Percentiles rank a stretch among this genome's conserved stretches.
phyloP scores from a whole-genome alignment of 805 yeast species.

The Cyberlindnera mycetangii region DNA sequence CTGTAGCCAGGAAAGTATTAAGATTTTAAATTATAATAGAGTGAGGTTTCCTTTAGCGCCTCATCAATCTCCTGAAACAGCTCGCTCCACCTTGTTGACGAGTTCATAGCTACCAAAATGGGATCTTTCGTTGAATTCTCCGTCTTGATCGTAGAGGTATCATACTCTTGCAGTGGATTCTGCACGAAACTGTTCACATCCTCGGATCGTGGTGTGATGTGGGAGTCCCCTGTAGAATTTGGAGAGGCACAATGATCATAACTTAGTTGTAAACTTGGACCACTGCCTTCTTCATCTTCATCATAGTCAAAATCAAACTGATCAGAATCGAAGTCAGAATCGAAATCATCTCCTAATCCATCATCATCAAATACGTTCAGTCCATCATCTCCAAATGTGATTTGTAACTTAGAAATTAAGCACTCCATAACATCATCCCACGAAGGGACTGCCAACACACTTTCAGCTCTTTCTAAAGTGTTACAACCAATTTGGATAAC shows the following conservation, averaged over 20 bases:
- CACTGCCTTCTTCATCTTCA: neutral
- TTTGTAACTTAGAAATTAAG: conserved; percentile 16
- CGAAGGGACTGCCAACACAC: conserved; percentile 7
- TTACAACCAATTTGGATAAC: conserved; percentile 13
- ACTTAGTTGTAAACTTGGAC: conserved; percentile 1
- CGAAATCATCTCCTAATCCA: conserved; percentile 18
- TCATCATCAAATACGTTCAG: conserved; percentile 11
- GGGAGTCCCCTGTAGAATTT: neutral
- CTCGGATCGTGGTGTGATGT: neutral
- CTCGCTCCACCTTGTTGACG: conserved; percentile 20
- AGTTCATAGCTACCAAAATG: neutral
- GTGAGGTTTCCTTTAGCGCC: conserved; percentile 21
- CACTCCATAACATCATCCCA: conserved; percentile 29
- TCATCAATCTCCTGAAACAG: conserved; percentile 25
- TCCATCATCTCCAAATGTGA: conserved; percentile 13
- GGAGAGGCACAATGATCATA: conserved; percentile 6
- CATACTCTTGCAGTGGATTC: neutral
- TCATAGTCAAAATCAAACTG: conserved; percentile 19
- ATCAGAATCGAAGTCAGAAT: conserved; percentile 17
- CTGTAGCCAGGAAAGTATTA: no score
- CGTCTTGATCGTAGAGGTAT: neutral
- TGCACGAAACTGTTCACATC: neutral
- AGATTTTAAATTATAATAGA: no score
- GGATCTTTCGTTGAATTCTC: neutral
- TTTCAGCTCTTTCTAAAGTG: neutral